Base-by-base conservation (phyloP, 495 filamentous ascomycete species). In the Lentithecium fluviatile region DNA sequence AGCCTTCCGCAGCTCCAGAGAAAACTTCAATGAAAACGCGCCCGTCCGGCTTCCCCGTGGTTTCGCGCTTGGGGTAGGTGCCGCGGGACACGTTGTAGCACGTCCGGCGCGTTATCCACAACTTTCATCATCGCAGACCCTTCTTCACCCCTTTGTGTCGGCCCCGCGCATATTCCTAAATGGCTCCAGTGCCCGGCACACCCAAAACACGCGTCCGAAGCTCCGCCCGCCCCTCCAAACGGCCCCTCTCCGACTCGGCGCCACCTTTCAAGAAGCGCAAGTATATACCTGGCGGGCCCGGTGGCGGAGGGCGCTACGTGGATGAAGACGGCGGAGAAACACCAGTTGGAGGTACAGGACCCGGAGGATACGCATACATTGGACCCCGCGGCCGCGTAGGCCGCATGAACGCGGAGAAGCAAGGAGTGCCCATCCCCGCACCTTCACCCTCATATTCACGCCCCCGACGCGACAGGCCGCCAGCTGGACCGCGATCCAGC, bases 401-500 rank as follows among this genome's bases (percentile, higher is more conserved):
- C n/a, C 68, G 73, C 24, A 65, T 74, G 58, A 76, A 75, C 59
- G 62, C 67, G 53, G 69, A 71, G 43, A 74, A 67, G 56, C 74
- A 73, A 34, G 62, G 74, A 76, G 77, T 60, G 61, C 73, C 61
- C 65, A 77, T 17, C 77, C 77, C 60, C 73, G 69, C 77, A 53
- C 64, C 57, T 47, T 57, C 80, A 56, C 83, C 81, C 56, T 80
- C 79, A 17, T 75, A 83, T 40, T 80, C 56, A 49, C 78, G 82
- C 58, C 79, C 81, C 2, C 73, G 78, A 65, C 74, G 79, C 56
- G 80, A 81, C 24, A 77, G 77, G 69, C 79, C 73, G 57, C 63
- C 69, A 56, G 60, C 77, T 74, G 64, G 78, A 67, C 66, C 80
- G 71, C 77, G 82, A 26, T 91, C 86, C 58, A 88, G 84, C 65